Evolutionary conservation across 2,329 filamentous ascomycete species (phyloP).

Genomic region (Calonectria hongkongensis): DNA sequence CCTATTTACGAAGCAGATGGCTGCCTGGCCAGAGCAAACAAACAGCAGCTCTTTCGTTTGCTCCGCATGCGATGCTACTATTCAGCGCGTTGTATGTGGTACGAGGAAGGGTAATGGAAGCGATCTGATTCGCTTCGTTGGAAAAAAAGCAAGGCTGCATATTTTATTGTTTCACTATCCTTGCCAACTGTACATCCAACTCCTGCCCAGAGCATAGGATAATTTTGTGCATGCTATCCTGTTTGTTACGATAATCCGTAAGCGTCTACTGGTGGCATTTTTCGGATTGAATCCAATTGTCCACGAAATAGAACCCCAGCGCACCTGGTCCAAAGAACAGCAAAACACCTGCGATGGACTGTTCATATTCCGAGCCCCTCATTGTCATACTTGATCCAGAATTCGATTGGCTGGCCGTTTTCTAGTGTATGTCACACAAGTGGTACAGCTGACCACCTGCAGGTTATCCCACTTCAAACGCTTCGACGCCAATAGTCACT

Average conservation of each 20-base stretch:
- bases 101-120: neutral
- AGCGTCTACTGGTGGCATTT: neutral
- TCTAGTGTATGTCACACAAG: neutral
- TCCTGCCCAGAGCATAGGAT: neutral
- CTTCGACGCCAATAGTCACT: neutral
- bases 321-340: neutral
- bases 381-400: neutral
- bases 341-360: neutral
- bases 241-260: neutral
- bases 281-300: neutral
- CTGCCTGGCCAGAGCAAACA: neutral
- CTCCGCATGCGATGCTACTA: neutral
- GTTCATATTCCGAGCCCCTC: neutral
- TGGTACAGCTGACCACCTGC: neutral
- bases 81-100: neutral
- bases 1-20: neutral
- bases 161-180: constrained; percentile 4
- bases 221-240: neutral
- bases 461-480: neutral
- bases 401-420: neutral
- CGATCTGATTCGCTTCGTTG: constrained; percentile 1
- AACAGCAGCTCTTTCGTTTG: neutral
- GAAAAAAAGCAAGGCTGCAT: constrained; percentile 8
- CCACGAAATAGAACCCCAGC: neutral
- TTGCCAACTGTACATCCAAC: neutral